phyloP scores from a whole-genome alignment of 805 yeast genomes.

The Scheffersomyces lignosus region DNA sequence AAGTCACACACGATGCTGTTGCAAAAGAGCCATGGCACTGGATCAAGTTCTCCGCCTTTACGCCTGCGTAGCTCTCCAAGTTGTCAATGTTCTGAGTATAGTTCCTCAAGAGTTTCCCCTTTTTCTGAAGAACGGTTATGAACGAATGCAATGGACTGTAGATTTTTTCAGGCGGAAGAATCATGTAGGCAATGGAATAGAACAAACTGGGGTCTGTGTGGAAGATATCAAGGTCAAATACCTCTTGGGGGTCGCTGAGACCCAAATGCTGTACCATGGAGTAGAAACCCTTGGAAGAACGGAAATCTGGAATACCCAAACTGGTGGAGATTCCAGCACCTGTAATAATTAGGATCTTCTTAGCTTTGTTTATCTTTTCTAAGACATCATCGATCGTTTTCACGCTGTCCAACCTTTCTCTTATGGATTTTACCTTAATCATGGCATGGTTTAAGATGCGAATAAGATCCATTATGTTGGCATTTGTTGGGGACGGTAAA shows the following conservation, averaged over 20 bases:
- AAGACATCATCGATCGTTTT: slow-evolving; percentile 60
- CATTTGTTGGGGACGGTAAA: slow-evolving; percentile 37
- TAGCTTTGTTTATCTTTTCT: slow-evolving; percentile 51
- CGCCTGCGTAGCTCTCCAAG: slow-evolving; percentile 78
- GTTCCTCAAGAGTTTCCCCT: slow-evolving; percentile 74
- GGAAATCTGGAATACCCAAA: slow-evolving; percentile 45
- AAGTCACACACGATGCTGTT: slow-evolving; percentile 78
- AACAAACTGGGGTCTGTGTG: slow-evolving; percentile 38
- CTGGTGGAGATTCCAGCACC: slow-evolving; percentile 49
- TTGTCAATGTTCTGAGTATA: slow-evolving; percentile 93
- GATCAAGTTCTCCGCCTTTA: slow-evolving; percentile 61
- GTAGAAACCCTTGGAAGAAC: slow-evolving; percentile 64
- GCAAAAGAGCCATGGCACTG: slow-evolving; percentile 96
- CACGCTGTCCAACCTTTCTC: slow-evolving; percentile 56
- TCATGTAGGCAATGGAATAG: slow-evolving; percentile 45
- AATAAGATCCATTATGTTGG: slow-evolving; percentile 47
- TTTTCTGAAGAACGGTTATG: slow-evolving; percentile 69
- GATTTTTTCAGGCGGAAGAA: slow-evolving; percentile 38
- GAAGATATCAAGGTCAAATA: slow-evolving; percentile 40
- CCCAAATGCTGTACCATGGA: slow-evolving; percentile 46
- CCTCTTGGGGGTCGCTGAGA: slow-evolving; percentile 45
- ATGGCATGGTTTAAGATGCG: slow-evolving; percentile 62
- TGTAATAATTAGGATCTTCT: slow-evolving; percentile 40
- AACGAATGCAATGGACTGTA: slow-evolving; percentile 67
- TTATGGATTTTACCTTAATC: slow-evolving; percentile 55